Evolutionary conservation across 2,329 filamentous ascomycete species (phyloP), one percentile per base, ranked within the genome.

Genomic region (Curvularia eragrostidis): DNA sequence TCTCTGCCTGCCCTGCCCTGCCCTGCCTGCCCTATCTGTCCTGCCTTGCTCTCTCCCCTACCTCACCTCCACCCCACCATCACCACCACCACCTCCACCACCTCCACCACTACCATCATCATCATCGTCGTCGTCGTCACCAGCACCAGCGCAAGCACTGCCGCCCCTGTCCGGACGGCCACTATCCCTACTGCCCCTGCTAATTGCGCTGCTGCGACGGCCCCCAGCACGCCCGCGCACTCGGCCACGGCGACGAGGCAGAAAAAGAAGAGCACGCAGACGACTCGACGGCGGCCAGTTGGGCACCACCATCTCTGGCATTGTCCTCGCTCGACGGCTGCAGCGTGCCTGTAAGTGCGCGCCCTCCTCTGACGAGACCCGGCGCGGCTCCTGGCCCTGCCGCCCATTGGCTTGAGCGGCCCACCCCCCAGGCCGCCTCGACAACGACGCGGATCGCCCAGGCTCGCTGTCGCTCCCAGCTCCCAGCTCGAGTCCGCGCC

Each of bases 401-500:
- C 59, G 56, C 59, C 62, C 50, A 60, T 64, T 61, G 60, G 61
- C 55, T 46, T 55, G 34, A 21, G 44, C 36, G 34, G 41, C 32
- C 52, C 39, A 42, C 59, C 54, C 53, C 49, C 51, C 49, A 59
- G 55, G 57, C 39, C 26, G 56, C 56, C 51, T 58, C 58, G 57
- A 55, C 61, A 58, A 55, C 52, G 48, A 55, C 52, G 48, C 55
- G 57, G 58, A 58, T 63, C 59, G 63, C 62, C 65, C 64, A 56
- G 43, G 42, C 54, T 39, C 47, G 43, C 54, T 42, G 48, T 48
- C 47, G 41, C 30, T 48, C 46, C 50, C 50, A 65, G 61, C 63
- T 58, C 53, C 54, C 54, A 60, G 53, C 61, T 65, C 62, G 58
- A 62, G 64, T 62, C 63, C 67, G 41, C 52, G 32, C 41, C 56